Evolutionary conservation across 768 basidiomycete genomes (phyloP).

Genomic region (Suillus ampliporus): DNA sequence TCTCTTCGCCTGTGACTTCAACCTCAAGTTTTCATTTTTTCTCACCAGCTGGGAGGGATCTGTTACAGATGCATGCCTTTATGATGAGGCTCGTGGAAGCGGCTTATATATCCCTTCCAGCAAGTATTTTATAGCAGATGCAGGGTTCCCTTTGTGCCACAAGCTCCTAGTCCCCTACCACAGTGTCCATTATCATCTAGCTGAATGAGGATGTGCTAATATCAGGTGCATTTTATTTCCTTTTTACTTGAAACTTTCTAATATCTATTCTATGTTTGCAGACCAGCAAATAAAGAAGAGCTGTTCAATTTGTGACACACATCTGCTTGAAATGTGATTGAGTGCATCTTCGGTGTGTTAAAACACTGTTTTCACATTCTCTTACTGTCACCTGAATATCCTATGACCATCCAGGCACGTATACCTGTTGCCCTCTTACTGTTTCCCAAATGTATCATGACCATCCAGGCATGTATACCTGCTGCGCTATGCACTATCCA

Average conservation of each 20-base stretch:
- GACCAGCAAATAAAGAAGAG: conserved; percentile 1
- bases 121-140: conserved; percentile 34
- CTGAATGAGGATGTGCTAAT: conserved; percentile 33
- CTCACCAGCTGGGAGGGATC: conserved; percentile 47
- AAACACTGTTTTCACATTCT: conserved; percentile 33
- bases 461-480: conserved; percentile 31
- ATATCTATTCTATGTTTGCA: conserved; percentile 21
- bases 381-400: conserved; percentile 19
- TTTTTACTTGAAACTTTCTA: background rate
- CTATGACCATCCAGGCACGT: conserved; percentile 26
- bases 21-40: conserved; percentile 43
- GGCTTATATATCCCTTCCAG: conserved; percentile 29
- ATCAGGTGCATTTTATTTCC: background rate
- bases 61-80: conserved; percentile 42
- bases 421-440: too few species aligned
- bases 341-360: conserved; percentile 43
- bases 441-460: too few species aligned
- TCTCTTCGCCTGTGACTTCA: conserved; percentile 39
- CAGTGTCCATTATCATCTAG: conserved; percentile 44
- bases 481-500: conserved; percentile 26
- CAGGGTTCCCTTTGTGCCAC: conserved; percentile 31
- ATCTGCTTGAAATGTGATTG: background rate
- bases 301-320: conserved; percentile 3
- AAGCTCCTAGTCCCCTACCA: conserved; percentile 42
- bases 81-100: conserved; percentile 27